Evolutionary conservation across 257 asterid species (phyloP).

Genomic region (Thymus mandschuricus): DNA sequence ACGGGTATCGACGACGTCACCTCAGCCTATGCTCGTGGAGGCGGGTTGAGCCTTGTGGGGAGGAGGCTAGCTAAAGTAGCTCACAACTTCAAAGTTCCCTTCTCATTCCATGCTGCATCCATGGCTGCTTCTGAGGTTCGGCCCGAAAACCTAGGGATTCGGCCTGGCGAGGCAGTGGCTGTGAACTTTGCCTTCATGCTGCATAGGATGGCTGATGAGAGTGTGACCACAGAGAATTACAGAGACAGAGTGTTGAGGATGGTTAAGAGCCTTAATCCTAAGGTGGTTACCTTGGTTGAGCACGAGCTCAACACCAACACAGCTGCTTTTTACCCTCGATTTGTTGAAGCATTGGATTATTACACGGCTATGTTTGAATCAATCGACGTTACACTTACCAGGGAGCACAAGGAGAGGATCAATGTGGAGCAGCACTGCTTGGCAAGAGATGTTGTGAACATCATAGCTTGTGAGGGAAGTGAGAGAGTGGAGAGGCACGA

Average conservation of each 20-base stretch:
- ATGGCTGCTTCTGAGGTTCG: constrained; percentile 46
- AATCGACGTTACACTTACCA: constrained; percentile 64
- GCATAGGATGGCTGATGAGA: constrained; percentile 83
- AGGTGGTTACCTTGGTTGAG: constrained; percentile 89
- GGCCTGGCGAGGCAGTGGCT: constrained; percentile 64
- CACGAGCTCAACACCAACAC: constrained; percentile 86
- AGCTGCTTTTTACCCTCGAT: constrained; percentile 78
- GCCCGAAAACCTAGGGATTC: constrained; percentile 47
- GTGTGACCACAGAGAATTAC: constrained; percentile 77
- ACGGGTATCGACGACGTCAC: constrained; percentile 76
- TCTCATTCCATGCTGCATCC: constrained; percentile 59
- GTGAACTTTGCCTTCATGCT: constrained; percentile 82
- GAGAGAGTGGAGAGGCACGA: constrained; percentile 88
- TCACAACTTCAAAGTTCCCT: constrained; percentile 65
- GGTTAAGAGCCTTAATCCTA: constrained; percentile 69
- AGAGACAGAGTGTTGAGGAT: constrained; percentile 69
- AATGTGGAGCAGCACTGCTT: constrained; percentile 84
- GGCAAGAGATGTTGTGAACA: constrained; percentile 78
- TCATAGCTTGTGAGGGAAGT: constrained; percentile 79
- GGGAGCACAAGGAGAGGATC: constrained; percentile 72
- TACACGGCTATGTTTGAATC: constrained; percentile 85
- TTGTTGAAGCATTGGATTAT: constrained; percentile 75
- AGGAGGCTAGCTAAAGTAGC: constrained; percentile 75
- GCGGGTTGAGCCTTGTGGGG: constrained; percentile 73
- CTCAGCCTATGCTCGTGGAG: constrained; percentile 81